Conservation (phyloP, 768 basidiomycete species). For the Rhizopogon sp. region DNA sequence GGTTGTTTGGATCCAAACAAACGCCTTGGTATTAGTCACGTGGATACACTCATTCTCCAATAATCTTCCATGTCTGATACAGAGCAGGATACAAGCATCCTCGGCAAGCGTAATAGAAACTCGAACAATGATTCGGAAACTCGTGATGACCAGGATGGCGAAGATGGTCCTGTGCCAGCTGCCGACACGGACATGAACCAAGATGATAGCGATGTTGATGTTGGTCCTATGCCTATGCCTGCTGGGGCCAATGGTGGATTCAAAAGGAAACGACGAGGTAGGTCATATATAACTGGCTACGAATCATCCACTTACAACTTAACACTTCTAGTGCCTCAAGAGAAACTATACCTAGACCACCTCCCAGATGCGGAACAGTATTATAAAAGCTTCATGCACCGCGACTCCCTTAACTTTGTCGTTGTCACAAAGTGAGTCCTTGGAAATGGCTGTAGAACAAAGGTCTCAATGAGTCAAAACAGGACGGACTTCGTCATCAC, state of each 20-base stretch:
- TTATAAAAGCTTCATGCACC: conserved; percentile 97
- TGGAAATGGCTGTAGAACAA: neutral
- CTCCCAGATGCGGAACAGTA: conserved; percentile 91
- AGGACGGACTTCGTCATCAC: conserved; percentile 95
- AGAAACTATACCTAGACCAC: conserved; percentile 88
- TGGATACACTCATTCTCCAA: neutral
- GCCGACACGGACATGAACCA: conserved; percentile 19
- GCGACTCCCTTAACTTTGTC: conserved; percentile 85
- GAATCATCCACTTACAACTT: conserved; percentile 9
- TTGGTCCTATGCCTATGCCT: conserved; percentile 84
- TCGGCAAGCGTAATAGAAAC: conserved; percentile 61
- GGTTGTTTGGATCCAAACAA: conserved; percentile 17
- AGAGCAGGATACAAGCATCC: conserved; percentile 47
- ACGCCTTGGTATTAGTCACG: neutral
- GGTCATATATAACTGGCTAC: conserved; percentile 13
- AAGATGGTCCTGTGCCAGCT: conserved; percentile 19
- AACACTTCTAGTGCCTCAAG: conserved; percentile 81
- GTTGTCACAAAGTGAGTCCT: conserved; percentile 76
- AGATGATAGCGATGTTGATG: conserved; percentile 66
- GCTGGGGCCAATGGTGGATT: conserved; percentile 29
- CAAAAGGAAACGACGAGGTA: conserved; percentile 86
- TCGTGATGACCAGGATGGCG: conserved; percentile 1
- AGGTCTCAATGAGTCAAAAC: conserved; percentile 7
- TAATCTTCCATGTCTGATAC: conserved; percentile 34
- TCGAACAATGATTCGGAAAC: conserved; percentile 14